Conservation (phyloP, 768 basidiomycete genomes). For the Tulasnella sp. region DNA sequence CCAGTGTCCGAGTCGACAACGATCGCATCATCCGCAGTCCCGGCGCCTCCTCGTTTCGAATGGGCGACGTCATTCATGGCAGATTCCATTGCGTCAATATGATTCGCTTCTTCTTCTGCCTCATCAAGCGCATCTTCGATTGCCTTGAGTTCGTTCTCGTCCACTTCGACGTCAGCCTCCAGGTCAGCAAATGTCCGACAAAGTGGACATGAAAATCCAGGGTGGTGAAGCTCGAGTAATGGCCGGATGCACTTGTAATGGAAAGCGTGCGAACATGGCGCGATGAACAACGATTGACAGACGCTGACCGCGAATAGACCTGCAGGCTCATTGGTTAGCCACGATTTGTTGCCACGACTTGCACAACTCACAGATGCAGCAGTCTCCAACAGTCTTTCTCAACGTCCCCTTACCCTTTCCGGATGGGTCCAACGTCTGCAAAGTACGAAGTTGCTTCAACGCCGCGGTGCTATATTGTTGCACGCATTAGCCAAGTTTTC, state of each 20-base stretch:
- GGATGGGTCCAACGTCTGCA: conserved; percentile 15
- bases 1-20: conserved; percentile 1
- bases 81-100: neutral
- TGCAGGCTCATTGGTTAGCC: conserved; percentile 20
- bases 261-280: conserved; percentile 92
- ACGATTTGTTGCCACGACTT: neutral
- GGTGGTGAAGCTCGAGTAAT: conserved; percentile 74
- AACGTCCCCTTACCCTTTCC: conserved; percentile 25
- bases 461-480: conserved; percentile 27
- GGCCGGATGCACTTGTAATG: conserved; percentile 97
- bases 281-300: conserved; percentile 92
- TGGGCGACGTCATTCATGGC: neutral
- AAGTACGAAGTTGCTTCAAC: conserved; percentile 68
- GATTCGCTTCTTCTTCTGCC: conserved; percentile 4
- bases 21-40: neutral
- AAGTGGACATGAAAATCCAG: conserved; percentile 88
- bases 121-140: conserved; percentile 12
- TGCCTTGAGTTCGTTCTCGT: conserved; percentile 23
- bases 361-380: conserved; percentile 74
- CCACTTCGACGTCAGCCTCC: conserved; percentile 85
- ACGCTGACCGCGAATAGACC: conserved; percentile 80
- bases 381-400: conserved; percentile 43
- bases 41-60: neutral
- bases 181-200: conserved; percentile 92
- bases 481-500: neutral